Base-by-base conservation (phyloP, 768 basidiomycete species). In the Austroboletus eburneus region DNA sequence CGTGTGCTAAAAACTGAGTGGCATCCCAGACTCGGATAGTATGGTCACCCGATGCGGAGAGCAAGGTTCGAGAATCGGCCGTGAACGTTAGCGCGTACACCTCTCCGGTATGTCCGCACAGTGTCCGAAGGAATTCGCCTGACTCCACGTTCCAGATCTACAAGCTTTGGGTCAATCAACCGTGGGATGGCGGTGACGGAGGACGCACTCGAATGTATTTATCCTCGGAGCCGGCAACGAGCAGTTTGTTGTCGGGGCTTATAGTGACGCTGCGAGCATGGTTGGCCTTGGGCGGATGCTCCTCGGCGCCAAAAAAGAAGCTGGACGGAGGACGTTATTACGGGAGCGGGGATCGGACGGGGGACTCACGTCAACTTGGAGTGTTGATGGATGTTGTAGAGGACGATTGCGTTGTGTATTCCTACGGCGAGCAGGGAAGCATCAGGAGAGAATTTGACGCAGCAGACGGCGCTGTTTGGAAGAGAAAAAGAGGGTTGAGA, bases 41-140 rank as follows among this genome's bases (percentile, higher is more conserved):
- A 10, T 46, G 50, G 51, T 73, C 72, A 17, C 59, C 63, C 27
- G 69, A 71, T 49, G 64, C 64, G 35, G 72, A 71, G 36, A 66
- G 55, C 34, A 73, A 40, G 21, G 46, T 52, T 40, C 50, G 55
- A 21, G 69, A 72, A 56, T 70, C 62, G 32, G 55, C 16, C 39
- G 67, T 63, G 51, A 71, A 69, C 2, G 62, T 57, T 29, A 72
- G 41, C 3, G 64, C 59, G 14, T 74, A 76, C 29, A 72, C 59
- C 34, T 58, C 63, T 42, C 62, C 60, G 21, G 42, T 46, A 43
- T 72, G 71, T 16, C 65, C 71, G 21, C 49, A 49, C 50, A 70
- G 42, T 22, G 54, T 60, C 41, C 47, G 63, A 40, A 68, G 54
- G 42, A 59, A 64, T 40, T 61, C 53, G 3, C 56, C 54, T 22